Percentiles rank a stretch among this genome's conserved stretches.
Evolutionary conservation across 805 yeast species (phyloP).

Genomic region (Lipomyces japonicus): DNA sequence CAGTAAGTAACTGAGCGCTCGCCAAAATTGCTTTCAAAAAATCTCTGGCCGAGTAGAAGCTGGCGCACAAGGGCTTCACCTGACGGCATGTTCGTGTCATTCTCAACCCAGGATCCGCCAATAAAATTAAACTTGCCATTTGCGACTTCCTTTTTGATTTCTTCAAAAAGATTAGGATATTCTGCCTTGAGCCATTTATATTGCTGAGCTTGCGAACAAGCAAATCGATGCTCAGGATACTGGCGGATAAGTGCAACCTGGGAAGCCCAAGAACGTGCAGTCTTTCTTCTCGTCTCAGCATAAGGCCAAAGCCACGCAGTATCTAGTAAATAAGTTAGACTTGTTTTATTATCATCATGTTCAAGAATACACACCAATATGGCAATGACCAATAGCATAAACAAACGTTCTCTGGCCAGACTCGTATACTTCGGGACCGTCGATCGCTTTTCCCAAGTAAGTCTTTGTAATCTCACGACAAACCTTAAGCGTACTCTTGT

Average conservation of each 20-base stretch:
- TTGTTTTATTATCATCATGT: background rate
- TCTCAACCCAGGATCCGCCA: constrained; percentile 98
- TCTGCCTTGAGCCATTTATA: constrained; percentile 85
- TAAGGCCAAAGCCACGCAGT: constrained; percentile 99
- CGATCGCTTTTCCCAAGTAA: constrained; percentile 62
- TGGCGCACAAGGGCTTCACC: constrained; percentile 91
- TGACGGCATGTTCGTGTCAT: constrained; percentile 91
- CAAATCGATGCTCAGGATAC: constrained; percentile 91
- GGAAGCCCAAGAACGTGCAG: constrained; percentile 93
- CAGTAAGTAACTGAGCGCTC: constrained; percentile 71
- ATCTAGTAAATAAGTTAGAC: constrained; percentile 43
- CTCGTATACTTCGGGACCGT: constrained; percentile 58
- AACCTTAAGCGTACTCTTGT: constrained; percentile 51
- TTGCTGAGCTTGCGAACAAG: constrained; percentile 94
- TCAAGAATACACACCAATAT: constrained; percentile 13
- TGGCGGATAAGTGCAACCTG: constrained; percentile 78
- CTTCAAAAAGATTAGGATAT: constrained; percentile 73
- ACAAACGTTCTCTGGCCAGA: constrained; percentile 51
- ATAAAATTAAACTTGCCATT: constrained; percentile 79
- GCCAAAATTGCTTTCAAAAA: constrained; percentile 77
- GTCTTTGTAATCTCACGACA: constrained; percentile 65
- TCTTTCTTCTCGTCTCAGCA: constrained; percentile 89
- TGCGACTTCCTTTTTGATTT: constrained; percentile 55
- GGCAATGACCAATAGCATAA: constrained; percentile 83
- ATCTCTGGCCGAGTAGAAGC: constrained; percentile 84